These are phyloP conservation scores for Trichoderma parareesei DNA, from an alignment of 495 filamentous ascomycete species.

Conservation along the genomic window DNA sequence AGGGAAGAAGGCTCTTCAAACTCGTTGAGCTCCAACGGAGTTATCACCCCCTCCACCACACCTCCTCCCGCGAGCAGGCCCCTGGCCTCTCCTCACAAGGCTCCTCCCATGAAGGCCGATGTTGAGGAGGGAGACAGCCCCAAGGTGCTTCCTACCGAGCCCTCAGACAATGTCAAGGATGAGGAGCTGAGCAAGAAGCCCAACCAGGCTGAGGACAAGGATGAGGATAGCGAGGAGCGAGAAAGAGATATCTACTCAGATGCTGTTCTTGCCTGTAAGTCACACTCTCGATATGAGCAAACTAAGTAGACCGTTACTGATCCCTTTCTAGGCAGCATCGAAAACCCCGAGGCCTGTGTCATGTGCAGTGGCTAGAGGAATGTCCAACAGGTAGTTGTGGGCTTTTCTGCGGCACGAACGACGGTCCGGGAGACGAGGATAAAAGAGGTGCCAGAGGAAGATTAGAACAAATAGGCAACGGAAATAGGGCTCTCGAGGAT, in stretches of 20 bases:
- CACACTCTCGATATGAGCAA: slow-evolving; percentile 7
- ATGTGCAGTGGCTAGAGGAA: slow-evolving; percentile 79
- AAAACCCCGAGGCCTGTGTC: slow-evolving; percentile 79
- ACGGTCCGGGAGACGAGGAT: not conserved
- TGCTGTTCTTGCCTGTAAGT: slow-evolving; percentile 77
- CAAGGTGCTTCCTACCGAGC: slow-evolving; percentile 63
- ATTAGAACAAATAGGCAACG: not conserved
- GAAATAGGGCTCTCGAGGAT: not conserved
- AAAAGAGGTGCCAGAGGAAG: not conserved
- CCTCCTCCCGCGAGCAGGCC: slow-evolving; percentile 45
- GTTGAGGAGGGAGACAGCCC: slow-evolving; percentile 65
- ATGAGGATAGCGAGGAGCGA: slow-evolving; percentile 56
- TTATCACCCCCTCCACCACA: slow-evolving; percentile 52
- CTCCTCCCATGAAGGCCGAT: slow-evolving; percentile 58
- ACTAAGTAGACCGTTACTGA: not conserved
- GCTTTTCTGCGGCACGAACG: not conserved
- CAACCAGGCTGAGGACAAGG: slow-evolving; percentile 44
- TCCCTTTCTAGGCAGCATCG: slow-evolving; percentile 56
- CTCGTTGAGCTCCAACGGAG: slow-evolving; percentile 38
- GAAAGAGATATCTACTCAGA: slow-evolving; percentile 92
- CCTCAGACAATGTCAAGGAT: slow-evolving; percentile 43
- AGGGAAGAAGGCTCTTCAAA: slow-evolving; percentile 32
- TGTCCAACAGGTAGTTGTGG: not conserved
- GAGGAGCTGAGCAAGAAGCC: slow-evolving; percentile 52
- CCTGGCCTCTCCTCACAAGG: slow-evolving; percentile 38